Base-by-base conservation (phyloP, 2,329 filamentous ascomycete genomes). In the Rutstroemia sydowiana region DNA sequence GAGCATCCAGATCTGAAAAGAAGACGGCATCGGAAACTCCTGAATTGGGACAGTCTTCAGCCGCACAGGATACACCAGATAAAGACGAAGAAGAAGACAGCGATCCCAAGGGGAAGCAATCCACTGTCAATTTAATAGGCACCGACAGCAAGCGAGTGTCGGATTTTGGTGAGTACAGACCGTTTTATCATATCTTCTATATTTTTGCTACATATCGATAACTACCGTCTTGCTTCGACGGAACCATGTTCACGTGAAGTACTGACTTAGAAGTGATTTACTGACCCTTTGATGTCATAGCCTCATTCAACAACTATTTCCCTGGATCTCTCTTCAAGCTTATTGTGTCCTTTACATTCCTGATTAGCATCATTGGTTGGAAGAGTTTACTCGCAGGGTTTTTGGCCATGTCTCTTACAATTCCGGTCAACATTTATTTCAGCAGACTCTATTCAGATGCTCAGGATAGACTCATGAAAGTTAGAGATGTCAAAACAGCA, bases 121-220 rank as follows among this genome's bases (percentile, higher is more conserved):
- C 78, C 51, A 85, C 85, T 3, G 82, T 91, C 51, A 92, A 91
- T 65, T 73, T 90, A 32, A 82, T 91, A 42, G 86, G 85, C n/a
- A 82, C 91, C 10, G 87, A 92, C 65, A 73, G 80, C 7, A 80
- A 81, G 56, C 79, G 86, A 36, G 74, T 92, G 39, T 73, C 84
- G 0, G 80, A 87, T 49, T 88, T 89, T 62, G 73, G 74, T 26
- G 23, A 26, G 23, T 8, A 26, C 23, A 26, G n/a, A n/a, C n/a
- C n/a, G n/a, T n/a, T n/a, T n/a, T n/a, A n/a, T n/a, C n/a, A n/a
- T n/a, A n/a, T n/a, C n/a, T n/a, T n/a, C n/a, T n/a, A n/a, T n/a
- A n/a, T n/a, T n/a, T n/a, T n/a, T n/a, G n/a, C n/a, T n/a, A n/a
- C n/a, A n/a, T n/a, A n/a, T n/a, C n/a, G n/a, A n/a, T n/a, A n/a